Percentiles rank a stretch among this genome's conserved stretches.
These are phyloP conservation scores for Microdochium bolleyi DNA, from an alignment of 2,329 filamentous ascomycete genomes.

Conservation along the genomic window DNA sequence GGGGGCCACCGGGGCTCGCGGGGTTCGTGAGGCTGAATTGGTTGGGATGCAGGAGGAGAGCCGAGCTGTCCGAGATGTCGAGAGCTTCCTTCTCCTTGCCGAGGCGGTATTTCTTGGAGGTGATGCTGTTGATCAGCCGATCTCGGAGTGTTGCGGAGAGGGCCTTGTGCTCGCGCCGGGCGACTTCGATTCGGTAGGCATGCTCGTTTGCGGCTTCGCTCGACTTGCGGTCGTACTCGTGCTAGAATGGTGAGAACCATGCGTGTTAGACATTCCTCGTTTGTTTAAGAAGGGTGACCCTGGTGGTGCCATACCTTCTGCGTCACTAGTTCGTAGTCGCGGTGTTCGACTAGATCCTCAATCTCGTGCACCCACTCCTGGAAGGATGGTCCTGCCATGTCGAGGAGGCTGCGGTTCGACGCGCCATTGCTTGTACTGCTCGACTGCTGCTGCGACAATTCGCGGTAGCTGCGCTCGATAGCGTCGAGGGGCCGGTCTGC, in stretches of 20 bases:
- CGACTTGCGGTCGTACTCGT: conserved; percentile 55
- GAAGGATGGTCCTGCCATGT: conserved; percentile 78
- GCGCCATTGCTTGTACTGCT: conserved; percentile 24
- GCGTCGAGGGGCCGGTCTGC: conserved; percentile 37
- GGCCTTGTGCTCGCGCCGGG: conserved; percentile 51
- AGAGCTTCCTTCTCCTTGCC: conserved; percentile 60
- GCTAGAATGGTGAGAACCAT: conserved; percentile 27
- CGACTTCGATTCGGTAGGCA: conserved; percentile 54
- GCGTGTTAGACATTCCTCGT: neutral
- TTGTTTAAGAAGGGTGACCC: neutral
- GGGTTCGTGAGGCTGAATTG: conserved; percentile 61
- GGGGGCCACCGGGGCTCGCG: conserved; percentile 53
- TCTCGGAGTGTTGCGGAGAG: conserved; percentile 55
- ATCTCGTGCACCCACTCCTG: conserved; percentile 78
- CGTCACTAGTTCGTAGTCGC: conserved; percentile 74
- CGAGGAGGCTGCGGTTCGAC: conserved; percentile 48
- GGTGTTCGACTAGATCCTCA: conserved; percentile 79
- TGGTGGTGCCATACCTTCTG: conserved; percentile 57
- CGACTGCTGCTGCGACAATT: conserved; percentile 24
- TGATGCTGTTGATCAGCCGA: conserved; percentile 58
- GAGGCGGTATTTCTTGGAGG: conserved; percentile 55
- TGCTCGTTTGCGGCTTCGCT: conserved; percentile 52
- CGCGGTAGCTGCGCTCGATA: conserved; percentile 32
- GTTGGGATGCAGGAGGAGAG: conserved; percentile 58
- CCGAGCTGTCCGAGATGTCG: conserved; percentile 59